Evolutionary conservation across 83 land plant genomes (phyloP), one percentile per base, ranked within the genome.

Genomic region (Thuja plicata): DNA sequence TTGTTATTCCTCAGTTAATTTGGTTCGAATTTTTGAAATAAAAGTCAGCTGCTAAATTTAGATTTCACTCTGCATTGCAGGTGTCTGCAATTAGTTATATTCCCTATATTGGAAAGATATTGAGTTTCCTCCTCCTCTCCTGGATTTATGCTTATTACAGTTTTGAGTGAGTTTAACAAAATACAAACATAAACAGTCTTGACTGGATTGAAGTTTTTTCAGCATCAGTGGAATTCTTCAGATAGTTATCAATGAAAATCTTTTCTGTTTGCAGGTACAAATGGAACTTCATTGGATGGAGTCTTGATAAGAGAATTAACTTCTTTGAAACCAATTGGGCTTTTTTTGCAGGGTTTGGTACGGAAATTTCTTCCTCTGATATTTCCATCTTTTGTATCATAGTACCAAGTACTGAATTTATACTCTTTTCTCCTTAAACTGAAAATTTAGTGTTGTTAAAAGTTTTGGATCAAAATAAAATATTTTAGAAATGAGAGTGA

Each of bases 321-420:
- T 94, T 95, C 88, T 96, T 96, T 92, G 95, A 96, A 89, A 90
- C 95, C 21, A 95, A 96, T 90, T 96, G 96, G 97, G 91, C 97
- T 37, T 96, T 96, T 80, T 96, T 96, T 90, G 93, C 94, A 54
- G 97, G 97, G 52, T 96, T 95, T 92, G 97, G 96, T 95, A 94
- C 45, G 84, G 52, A 37, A 24, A 34, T 73, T 62, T 1, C 48
- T 54, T 78, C 82, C 43, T 50, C 41, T 80, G 43, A 86, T 35
- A 13, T 32, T 13, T 16, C 50, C 46, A 32, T 54, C 19, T 60
- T 87, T 32, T 87, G 60, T 76, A 13, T n/a, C 27, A 70, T 21
- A 24, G 21, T 55, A 34, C 43, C 52, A 40, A n/a, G 35, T 46
- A 30, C 32, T 87, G 6, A 48, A 40, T 15, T 46, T 19, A 12